Evolutionary conservation across 1,284 basidiomycete species (phyloP).

Genomic region (Sphaerobolus stellatus): DNA sequence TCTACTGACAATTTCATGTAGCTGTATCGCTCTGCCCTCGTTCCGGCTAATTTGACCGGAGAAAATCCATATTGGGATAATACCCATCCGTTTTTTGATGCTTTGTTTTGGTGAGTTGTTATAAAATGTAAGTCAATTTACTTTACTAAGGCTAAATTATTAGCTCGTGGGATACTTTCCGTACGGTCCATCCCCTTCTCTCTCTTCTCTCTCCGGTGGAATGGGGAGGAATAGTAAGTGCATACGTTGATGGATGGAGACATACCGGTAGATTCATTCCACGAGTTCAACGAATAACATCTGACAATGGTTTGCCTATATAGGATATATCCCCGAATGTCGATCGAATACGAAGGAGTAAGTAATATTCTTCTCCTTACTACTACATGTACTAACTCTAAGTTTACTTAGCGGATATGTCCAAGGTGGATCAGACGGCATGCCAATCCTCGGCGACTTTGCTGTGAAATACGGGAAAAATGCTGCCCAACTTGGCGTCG

Average conservation of each 20-base stretch:
- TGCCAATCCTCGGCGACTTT: conserved; percentile 52
- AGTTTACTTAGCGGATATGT: background rate
- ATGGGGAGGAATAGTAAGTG: conserved; percentile 46
- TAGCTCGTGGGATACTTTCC: conserved; percentile 46
- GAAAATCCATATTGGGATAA: conserved; percentile 45
- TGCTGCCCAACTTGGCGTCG: conserved; percentile 41
- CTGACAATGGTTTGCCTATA: background rate
- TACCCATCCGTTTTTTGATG: conserved; percentile 45
- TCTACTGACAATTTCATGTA: conserved; percentile 16
- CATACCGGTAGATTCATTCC: conserved; percentile 34
- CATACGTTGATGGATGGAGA: conserved; percentile 52
- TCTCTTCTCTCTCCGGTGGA: conserved; percentile 43
- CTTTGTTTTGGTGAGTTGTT: conserved; percentile 42
- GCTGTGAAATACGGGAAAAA: conserved; percentile 44
- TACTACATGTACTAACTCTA: background rate
- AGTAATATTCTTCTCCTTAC: conserved; percentile 17
- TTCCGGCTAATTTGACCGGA: conserved; percentile 50
- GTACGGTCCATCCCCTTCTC: conserved; percentile 47
- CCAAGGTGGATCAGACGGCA: conserved; percentile 41
- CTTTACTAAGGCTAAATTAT: background rate
- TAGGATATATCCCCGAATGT: conserved; percentile 49
- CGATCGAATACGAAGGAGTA: conserved; percentile 49
- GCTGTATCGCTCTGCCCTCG: conserved; percentile 51
- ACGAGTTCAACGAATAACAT: background rate
- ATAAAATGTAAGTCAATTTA: background rate